These are phyloP conservation scores for Boletus fagicola DNA, from an alignment of 768 basidiomycete genomes.

Conservation along the genomic window DNA sequence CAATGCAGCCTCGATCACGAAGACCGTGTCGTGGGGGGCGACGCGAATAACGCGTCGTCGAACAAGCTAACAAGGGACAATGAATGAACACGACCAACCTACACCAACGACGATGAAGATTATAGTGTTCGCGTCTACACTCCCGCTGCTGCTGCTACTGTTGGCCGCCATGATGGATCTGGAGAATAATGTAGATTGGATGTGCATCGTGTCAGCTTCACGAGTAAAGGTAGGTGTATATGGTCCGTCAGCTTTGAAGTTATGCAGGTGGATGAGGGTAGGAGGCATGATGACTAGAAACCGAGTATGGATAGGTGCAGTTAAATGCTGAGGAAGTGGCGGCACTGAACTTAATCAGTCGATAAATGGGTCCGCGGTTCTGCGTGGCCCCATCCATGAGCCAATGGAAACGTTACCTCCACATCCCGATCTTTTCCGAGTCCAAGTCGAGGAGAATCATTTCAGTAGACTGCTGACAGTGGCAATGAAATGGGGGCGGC, in stretches of 20 bases:
- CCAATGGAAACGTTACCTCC: slow-evolving; percentile 23
- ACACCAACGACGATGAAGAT: slow-evolving; percentile 26
- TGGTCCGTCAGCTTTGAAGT: background rate
- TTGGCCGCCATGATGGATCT: slow-evolving; percentile 8
- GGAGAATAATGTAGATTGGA: slow-evolving; percentile 4
- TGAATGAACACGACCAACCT: slow-evolving; percentile 22
- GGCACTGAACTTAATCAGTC: slow-evolving; percentile 13
- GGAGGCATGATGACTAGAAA: slow-evolving; percentile 10
- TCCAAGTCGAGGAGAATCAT: slow-evolving; percentile 12
- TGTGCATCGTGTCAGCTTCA: slow-evolving; percentile 1
- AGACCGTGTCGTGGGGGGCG: background rate
- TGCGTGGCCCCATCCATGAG: slow-evolving; percentile 17
- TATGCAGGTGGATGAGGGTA: slow-evolving; percentile 1
- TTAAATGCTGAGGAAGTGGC: slow-evolving; percentile 20
- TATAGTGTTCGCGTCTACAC: slow-evolving; percentile 15
- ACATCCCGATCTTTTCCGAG: slow-evolving; percentile 15
- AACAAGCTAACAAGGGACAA: slow-evolving; percentile 1
- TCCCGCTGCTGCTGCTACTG: background rate
- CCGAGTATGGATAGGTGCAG: background rate
- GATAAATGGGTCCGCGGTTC: slow-evolving; percentile 6
- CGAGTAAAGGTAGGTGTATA: background rate
- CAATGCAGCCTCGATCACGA: background rate
- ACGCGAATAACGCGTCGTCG: slow-evolving; percentile 2
- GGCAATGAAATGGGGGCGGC: slow-evolving; percentile 22
- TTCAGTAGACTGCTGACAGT: slow-evolving; percentile 12